Evolutionary conservation across 306 rosid genomes (phyloP), one percentile per base, ranked within the genome.

Genomic region (Clitoria ternatea): DNA sequence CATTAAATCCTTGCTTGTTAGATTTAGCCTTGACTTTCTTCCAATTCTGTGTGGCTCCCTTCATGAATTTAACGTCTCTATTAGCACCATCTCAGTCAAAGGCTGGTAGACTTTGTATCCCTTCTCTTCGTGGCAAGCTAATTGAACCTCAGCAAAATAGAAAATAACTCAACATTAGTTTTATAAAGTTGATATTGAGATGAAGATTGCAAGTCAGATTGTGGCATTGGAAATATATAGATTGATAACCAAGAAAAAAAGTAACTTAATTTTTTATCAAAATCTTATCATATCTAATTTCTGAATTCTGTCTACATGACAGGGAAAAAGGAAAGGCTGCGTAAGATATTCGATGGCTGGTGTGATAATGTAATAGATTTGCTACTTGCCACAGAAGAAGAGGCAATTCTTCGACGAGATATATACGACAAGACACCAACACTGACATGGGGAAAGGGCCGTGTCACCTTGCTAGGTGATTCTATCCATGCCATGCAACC

Each of bases 401-500:
- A 91, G 23, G 85, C 81, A 32, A 79, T 95, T 87, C 90, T 95
- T 61, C 86, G 99, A 20, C 92, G 99, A 15, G 99, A 95, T 72
- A 95, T 95, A 74, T 95, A 81, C 59, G 99, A 95, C 59, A 85
- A 91, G 75, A 80, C 74, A 1, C 97, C 99, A 22, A 69, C 88
- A 72, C 55, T 95, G 8, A 83, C 87, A 20, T 95, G 99, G 99
- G 97, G 99, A 71, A 91, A 85, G 78, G 97, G 96, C 37, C 86
- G 86, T 9, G 96, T 91, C 67, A 95, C 96, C 39, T 82, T 95
- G 80, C 97, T 95, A 30, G 99, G 97, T 30, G 99, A 95, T 78
- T 95, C 99, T 17, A 85, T 95, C 47, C 99, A 95, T 85, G 99
- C 99, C 69, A 95, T 95, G 99, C 99, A 95, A 64, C 99, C 99